These are phyloP conservation scores for Ceratobasidium theobromae DNA, from an alignment of 1,284 basidiomycete species.

Conservation along the genomic window DNA sequence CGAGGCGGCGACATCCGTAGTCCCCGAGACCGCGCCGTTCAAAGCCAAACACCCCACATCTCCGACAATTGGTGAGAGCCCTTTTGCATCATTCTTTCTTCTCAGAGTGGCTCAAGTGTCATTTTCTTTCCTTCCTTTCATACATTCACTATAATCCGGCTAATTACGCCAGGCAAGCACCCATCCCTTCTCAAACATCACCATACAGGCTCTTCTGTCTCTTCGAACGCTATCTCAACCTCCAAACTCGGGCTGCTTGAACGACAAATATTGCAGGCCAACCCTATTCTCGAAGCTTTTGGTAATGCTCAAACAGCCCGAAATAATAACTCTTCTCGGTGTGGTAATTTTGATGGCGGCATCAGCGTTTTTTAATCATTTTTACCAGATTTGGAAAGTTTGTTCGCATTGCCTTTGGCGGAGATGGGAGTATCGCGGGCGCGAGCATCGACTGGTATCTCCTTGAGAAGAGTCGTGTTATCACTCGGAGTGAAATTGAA, in stretches of 20 bases:
- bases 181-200: conserved; percentile 14
- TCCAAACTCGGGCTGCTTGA: conserved; percentile 86
- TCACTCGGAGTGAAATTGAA: conserved; percentile 84
- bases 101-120: too few relatives aligned
- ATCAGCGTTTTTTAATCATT: conserved; percentile 34
- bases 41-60: conserved; percentile 39
- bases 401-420: conserved; percentile 93
- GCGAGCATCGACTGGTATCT: conserved; percentile 99
- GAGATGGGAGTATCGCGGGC: conserved; percentile 92
- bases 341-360: conserved; percentile 42
- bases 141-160: too few relatives aligned
- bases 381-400: conserved; percentile 69
- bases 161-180: conserved; percentile 1
- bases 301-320: conserved; percentile 98
- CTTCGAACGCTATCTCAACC: conserved; percentile 56
- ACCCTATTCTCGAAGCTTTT: conserved; percentile 97
- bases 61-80: conserved; percentile 22
- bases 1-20: conserved; percentile 59
- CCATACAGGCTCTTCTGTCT: conserved; percentile 39
- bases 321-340: conserved; percentile 99
- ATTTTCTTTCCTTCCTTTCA: too few relatives aligned
- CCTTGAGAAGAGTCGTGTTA: conserved; percentile 95
- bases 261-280: conserved; percentile 96
- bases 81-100: too few relatives aligned
- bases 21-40: conserved; percentile 61